Evolutionary conservation across 2,329 filamentous ascomycete species (phyloP).

Genomic region (Chaetothyriales sp.): DNA sequence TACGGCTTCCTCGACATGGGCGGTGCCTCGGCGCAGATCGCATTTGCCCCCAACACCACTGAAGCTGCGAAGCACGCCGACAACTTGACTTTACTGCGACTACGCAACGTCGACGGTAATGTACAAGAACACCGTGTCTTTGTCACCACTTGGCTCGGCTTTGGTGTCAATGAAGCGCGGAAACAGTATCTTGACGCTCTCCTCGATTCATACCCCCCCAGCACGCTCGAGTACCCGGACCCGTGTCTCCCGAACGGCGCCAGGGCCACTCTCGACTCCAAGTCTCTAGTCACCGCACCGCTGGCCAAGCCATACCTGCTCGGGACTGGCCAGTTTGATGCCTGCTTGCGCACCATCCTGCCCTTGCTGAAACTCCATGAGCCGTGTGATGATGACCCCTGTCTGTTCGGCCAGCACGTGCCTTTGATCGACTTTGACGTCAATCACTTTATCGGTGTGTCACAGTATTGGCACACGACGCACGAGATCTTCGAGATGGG

Average conservation of each 20-base stretch:
- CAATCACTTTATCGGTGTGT: slow-evolving; percentile 95
- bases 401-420: slow-evolving; percentile 77
- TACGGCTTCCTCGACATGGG: slow-evolving; percentile 99
- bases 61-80: slow-evolving; percentile 81
- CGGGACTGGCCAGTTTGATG: slow-evolving; percentile 75
- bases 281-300: slow-evolving; percentile 24
- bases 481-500: slow-evolving; percentile 79
- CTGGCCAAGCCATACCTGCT: slow-evolving; percentile 38
- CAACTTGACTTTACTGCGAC: slow-evolving; percentile 70
- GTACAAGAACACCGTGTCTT: slow-evolving; percentile 77
- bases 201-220: slow-evolving; percentile 49
- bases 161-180: slow-evolving; percentile 89
- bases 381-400: slow-evolving; percentile 69
- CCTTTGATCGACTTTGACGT: slow-evolving; percentile 93
- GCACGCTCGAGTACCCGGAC: slow-evolving; percentile 61
- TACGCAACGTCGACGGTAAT: slow-evolving; percentile 70
- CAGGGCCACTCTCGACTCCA: slow-evolving; percentile 58
- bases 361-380: slow-evolving; percentile 82
- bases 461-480: slow-evolving; percentile 97
- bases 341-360: slow-evolving; percentile 69
- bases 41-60: slow-evolving; percentile 86
- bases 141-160: slow-evolving; percentile 91
- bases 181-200: slow-evolving; percentile 68
- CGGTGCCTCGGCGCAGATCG: slow-evolving; percentile 92
- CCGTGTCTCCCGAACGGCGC: slow-evolving; percentile 77